Evolutionary conservation across 2,329 filamentous ascomycete species (phyloP).

Genomic region (Ilyonectria robusta): DNA sequence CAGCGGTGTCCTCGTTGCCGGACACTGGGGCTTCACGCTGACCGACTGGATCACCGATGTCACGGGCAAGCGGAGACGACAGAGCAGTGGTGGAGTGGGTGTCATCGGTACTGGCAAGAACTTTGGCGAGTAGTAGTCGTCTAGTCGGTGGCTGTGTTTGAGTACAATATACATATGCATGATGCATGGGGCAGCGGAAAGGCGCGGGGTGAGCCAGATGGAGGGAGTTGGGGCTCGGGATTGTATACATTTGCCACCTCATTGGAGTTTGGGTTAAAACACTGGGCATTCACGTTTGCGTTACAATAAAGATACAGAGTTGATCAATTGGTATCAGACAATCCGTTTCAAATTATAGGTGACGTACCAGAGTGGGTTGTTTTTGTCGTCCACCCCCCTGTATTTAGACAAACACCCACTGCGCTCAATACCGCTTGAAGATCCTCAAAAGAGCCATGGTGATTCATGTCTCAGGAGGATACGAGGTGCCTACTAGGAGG

Average conservation of each 20-base stretch:
- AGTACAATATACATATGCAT: slow-evolving; percentile 22
- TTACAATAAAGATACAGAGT: slow-evolving; percentile 30
- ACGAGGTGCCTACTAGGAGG: neutral
- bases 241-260: slow-evolving; percentile 33
- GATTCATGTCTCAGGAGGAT: neutral
- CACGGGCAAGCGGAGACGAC: slow-evolving; percentile 62
- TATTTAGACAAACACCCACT: neutral
- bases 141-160: slow-evolving; percentile 5
- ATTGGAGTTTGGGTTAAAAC: slow-evolving; percentile 44
- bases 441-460: too few species aligned
- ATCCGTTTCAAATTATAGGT: neutral
- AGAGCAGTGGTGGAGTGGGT: slow-evolving; percentile 61
- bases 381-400: neutral
- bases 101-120: slow-evolving; percentile 64
- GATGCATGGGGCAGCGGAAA: slow-evolving; percentile 31
- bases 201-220: slow-evolving; percentile 30
- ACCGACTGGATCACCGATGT: slow-evolving; percentile 79
- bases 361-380: too few species aligned
- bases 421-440: neutral
- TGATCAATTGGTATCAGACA: neutral
- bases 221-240: slow-evolving; percentile 36
- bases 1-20: slow-evolving; percentile 90
- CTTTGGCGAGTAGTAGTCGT: slow-evolving; percentile 45
- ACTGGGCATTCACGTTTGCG: slow-evolving; percentile 33
- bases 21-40: slow-evolving; percentile 92